A percentile compares a stretch with the other conserved stretches of the same genome.
phyloP scores from a whole-genome alignment of 2,329 filamentous ascomycete species.

The Hymenoscyphus salicellus region DNA sequence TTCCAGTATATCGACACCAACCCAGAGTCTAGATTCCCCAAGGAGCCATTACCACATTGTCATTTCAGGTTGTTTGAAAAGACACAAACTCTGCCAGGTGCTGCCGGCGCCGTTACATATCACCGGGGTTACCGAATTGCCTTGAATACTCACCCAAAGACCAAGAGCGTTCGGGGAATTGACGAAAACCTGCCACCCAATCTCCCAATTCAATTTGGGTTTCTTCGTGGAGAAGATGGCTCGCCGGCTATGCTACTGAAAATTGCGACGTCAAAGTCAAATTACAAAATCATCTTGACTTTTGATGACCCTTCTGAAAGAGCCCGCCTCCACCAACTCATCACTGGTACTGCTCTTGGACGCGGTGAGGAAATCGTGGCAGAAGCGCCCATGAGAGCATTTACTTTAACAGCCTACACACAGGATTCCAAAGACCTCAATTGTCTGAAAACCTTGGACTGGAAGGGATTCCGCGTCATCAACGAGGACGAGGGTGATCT shows the following conservation, averaged over 20 bases:
- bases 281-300: conserved; percentile 69
- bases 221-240: conserved; percentile 68
- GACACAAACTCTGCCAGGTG: conserved; percentile 64
- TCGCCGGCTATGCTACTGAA: conserved; percentile 64
- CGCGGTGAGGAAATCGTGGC: conserved; percentile 67
- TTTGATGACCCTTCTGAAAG: conserved; percentile 74
- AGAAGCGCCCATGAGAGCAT: conserved; percentile 64
- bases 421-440: conserved; percentile 36
- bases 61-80: conserved; percentile 74
- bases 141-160: conserved; percentile 72
- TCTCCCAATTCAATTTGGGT: conserved; percentile 72
- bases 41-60: conserved; percentile 69
- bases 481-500: conserved; percentile 62
- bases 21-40: conserved; percentile 70
- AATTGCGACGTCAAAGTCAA: conserved; percentile 44
- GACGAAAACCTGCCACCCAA: conserved; percentile 65
- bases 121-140: conserved; percentile 79
- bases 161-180: conserved; percentile 73
- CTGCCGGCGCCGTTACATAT: conserved; percentile 66
- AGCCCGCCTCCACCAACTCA: conserved; percentile 65
- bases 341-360: conserved; percentile 69
- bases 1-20: conserved; percentile 80
- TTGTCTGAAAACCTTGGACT: conserved; percentile 44
- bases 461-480: conserved; percentile 68
- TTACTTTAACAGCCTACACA: conserved; percentile 58